Conservation (phyloP, 164 flowering plant genomes). For the Dillenia turbinata region DNA sequence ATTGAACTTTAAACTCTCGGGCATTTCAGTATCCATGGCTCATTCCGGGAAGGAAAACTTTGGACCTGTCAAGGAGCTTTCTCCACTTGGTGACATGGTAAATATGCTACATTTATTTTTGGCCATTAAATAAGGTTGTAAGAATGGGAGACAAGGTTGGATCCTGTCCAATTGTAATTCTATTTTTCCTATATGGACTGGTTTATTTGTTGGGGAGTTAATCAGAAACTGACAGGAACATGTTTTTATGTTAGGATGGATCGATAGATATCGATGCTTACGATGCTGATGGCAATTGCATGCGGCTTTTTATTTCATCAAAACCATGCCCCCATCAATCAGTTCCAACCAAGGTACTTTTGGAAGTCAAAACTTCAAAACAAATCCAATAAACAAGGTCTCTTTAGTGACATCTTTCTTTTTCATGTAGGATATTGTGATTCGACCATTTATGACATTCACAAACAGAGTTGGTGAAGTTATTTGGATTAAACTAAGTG, state of each 20-base stretch:
- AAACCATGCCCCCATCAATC: conserved; percentile 87
- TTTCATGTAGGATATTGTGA: conserved; percentile 54
- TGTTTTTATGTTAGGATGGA: conserved; percentile 59
- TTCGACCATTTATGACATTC: conserved; percentile 91
- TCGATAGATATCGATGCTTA: conserved; percentile 77
- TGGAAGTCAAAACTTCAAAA: background rate
- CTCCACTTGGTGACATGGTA: conserved; percentile 95
- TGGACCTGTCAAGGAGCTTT: conserved; percentile 78
- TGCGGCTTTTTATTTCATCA: conserved; percentile 77
- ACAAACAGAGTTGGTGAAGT: conserved; percentile 87
- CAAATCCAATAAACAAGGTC: background rate
- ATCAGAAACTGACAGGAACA: background rate
- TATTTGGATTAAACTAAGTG: conserved; percentile 55
- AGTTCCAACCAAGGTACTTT: conserved; percentile 83
- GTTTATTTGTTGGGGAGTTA: background rate
- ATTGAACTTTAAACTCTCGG: conserved; percentile 59
- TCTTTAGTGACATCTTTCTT: conserved; percentile 5
- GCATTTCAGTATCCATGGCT: conserved; percentile 64
- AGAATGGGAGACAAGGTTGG: no score
- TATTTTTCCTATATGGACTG: no score
- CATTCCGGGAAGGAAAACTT: conserved; percentile 42
- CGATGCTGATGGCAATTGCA: conserved; percentile 65
- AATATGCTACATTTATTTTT: background rate
- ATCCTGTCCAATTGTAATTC: no score
- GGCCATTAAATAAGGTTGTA: no score